phyloP scores from a whole-genome alignment of 371 early-diverging fungal genomes.

The Syncephalastrum monosporum region DNA sequence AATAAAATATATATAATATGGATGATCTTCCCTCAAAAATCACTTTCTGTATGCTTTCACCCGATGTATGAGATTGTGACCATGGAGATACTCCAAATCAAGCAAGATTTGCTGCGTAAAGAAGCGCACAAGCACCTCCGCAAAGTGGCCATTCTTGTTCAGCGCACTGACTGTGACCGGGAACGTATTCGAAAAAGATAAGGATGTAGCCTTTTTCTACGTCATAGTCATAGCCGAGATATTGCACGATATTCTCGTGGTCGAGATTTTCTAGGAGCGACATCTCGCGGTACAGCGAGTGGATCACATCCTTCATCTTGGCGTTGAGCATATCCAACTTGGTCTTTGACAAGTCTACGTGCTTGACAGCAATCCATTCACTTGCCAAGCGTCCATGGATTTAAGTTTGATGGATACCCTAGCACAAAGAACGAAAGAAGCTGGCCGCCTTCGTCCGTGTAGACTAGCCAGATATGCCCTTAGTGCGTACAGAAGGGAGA shows the following conservation, averaged over 20 bases:
- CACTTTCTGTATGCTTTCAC: conserved; percentile 20
- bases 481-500: too few relatives aligned
- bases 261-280: conserved; percentile 62
- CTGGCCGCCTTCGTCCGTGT: too few relatives aligned
- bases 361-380: conserved; percentile 97
- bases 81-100: conserved; percentile 96
- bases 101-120: conserved; percentile 89
- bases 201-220: conserved; percentile 71
- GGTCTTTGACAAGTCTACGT: conserved; percentile 81
- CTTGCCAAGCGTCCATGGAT: conserved; percentile 44
- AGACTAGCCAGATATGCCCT: too few relatives aligned
- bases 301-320: conserved; percentile 33
- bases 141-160: conserved; percentile 81
- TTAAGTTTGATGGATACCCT: too few relatives aligned
- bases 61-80: conserved; percentile 92
- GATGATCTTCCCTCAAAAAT: neutral
- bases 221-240: conserved; percentile 68
- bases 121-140: conserved; percentile 76
- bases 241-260: conserved; percentile 93
- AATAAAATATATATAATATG: neutral
- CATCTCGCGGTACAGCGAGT: conserved; percentile 45
- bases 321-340: conserved; percentile 46
- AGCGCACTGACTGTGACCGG: conserved; percentile 90
- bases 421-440: too few relatives aligned
- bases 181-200: conserved; percentile 97